Percentiles rank a stretch among this genome's conserved stretches.
These are phyloP conservation scores for Globisporangium ultimum DNA, from an alignment of 352 stramenopile species.

Conservation along the genomic window DNA sequence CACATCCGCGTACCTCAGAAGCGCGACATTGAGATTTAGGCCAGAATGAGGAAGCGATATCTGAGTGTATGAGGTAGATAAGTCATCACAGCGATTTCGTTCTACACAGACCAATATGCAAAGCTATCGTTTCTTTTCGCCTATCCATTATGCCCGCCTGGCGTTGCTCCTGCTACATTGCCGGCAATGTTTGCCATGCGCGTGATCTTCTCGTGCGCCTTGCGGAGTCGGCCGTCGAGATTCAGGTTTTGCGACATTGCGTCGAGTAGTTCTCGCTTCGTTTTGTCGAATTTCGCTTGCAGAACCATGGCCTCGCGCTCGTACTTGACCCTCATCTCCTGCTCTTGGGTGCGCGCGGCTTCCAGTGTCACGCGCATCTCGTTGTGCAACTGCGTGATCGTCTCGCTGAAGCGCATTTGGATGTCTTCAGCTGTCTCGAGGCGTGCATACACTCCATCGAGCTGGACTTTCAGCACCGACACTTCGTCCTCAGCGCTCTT, in stretches of 20 bases:
- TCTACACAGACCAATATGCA: not conserved
- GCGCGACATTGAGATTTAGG: conserved; percentile 91
- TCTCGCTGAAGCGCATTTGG: conserved; percentile 19
- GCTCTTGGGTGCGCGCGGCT: conserved; percentile 30
- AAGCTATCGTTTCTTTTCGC: not conserved
- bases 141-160: not conserved
- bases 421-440: conserved; percentile 37
- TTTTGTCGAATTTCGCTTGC: conserved; percentile 67
- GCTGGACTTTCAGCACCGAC: conserved; percentile 31
- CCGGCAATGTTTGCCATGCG: conserved; percentile 22
- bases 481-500: conserved; percentile 38
- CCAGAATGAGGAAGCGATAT: not conserved
- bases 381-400: conserved; percentile 21
- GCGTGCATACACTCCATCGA: conserved; percentile 42
- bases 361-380: conserved; percentile 27
- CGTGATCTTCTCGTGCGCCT: conserved; percentile 68
- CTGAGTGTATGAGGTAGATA: not conserved
- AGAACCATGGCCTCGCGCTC: conserved; percentile 45
- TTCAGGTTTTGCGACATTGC: conserved; percentile 55
- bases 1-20: conserved; percentile 88
- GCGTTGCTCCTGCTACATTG: not conserved
- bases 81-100: not conserved
- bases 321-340: conserved; percentile 33
- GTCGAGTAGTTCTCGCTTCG: conserved; percentile 76
- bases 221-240: conserved; percentile 58